Base-by-base conservation (phyloP, 1,284 basidiomycete genomes). In the Agroathelia rolfsii region DNA sequence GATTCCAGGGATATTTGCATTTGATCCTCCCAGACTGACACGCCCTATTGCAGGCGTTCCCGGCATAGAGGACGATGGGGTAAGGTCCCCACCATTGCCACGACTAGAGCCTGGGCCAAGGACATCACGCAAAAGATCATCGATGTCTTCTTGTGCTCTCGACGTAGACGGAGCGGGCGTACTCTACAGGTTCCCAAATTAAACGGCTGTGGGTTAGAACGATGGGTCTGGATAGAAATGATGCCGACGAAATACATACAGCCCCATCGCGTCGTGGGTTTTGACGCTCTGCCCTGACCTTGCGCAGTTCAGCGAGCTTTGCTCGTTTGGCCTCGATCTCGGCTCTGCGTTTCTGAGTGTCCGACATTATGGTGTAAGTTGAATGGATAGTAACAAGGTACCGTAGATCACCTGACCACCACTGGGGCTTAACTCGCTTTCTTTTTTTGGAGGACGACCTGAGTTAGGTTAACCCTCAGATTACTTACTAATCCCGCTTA, bases 301-400 rank as follows among this genome's bases (percentile, higher is more conserved):
- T 73, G 39, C 81, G 69, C 18, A 92, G 66, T 43, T 92, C 87
- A 29, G 76, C 87, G 25, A 97, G 76, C 56, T 90, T 92, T 5
- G 78, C 76, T 39, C 81, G 69, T 60, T 97, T 98, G 24, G 82
- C 86, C 58, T 93, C 89, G 41, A 97, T 87, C 60, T 96, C 92
- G 47, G 79, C 72, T 47, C 76, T 59, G 24, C 80, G 66, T 37
- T 58, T n/a, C n/a, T n/a, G n/a, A n/a, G n/a, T 52, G 36, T 66
- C 64, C 13, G 51, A 52, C 50, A 55, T 53, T 19, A 13, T 39
- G n/a, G 35, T 23, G n/a, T n/a, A n/a, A n/a, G n/a, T n/a, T n/a
- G n/a, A n/a, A n/a, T n/a, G n/a, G n/a, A n/a, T n/a, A n/a, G n/a
- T n/a, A n/a, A n/a, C n/a, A n/a, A n/a, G n/a, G n/a, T n/a, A n/a